phyloP scores from a whole-genome alignment of 2,329 filamentous ascomycete genomes.

The Parastagonospora avenae region DNA sequence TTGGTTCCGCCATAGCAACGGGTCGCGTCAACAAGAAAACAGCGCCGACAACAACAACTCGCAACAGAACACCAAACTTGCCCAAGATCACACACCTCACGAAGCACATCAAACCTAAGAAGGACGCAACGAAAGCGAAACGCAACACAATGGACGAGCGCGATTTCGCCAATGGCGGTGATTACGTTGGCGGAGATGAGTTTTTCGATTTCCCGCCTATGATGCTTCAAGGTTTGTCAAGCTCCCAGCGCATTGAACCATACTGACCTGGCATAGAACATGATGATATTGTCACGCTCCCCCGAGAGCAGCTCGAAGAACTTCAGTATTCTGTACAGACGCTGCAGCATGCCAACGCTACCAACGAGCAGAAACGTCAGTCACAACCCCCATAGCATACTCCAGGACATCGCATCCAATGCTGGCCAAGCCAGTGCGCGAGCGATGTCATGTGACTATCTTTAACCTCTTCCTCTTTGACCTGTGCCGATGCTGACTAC shows the following conservation, averaged over 20 bases:
- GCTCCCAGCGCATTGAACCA: too few relatives aligned
- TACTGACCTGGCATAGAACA: background rate
- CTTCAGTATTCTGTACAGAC: background rate
- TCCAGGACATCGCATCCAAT: background rate
- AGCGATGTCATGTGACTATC: background rate
- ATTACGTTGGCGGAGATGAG: background rate
- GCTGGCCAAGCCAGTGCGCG: background rate
- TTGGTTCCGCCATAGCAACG: constrained; percentile 14
- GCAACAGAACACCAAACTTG: background rate
- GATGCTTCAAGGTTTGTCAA: background rate
- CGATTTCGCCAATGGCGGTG: background rate
- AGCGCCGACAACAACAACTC: constrained; percentile 1
- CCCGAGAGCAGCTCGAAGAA: background rate
- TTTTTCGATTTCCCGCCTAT: background rate
- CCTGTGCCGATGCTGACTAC: constrained; percentile 1
- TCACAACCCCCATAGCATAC: background rate
- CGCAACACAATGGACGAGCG: background rate
- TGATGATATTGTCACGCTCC: background rate
- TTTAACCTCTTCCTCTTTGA: background rate
- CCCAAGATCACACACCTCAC: background rate
- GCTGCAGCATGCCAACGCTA: background rate
- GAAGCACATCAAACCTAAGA: background rate
- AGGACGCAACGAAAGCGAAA: background rate
- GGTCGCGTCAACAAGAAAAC: constrained; percentile 5
- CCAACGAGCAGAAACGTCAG: background rate